A percentile compares a stretch with the other conserved stretches of the same genome.
These are phyloP conservation scores for Ajuga chamaepitys DNA, from an alignment of 257 asterid species.

Conservation along the genomic window DNA sequence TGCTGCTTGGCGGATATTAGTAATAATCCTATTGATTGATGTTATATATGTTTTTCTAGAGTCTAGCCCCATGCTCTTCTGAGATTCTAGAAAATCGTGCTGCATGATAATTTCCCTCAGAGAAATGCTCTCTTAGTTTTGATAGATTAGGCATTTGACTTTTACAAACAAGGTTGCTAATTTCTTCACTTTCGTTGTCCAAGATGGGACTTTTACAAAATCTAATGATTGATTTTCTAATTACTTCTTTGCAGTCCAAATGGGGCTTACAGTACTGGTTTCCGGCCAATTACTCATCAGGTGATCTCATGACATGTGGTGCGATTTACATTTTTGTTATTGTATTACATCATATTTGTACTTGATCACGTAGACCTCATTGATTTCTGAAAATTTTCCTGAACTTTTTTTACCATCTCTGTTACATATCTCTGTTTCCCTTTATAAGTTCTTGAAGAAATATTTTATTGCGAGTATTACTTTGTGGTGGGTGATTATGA, in stretches of 20 bases:
- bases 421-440: background rate
- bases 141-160: background rate
- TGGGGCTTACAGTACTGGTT: conserved; percentile 97
- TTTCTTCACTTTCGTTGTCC: no score
- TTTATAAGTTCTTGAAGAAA: conserved; percentile 2
- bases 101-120: background rate
- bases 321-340: conserved; percentile 7
- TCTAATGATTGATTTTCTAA: conserved; percentile 7
- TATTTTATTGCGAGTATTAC: background rate
- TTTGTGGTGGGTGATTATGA: conserved; percentile 2
- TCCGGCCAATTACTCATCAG: conserved; percentile 98
- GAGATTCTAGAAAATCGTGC: background rate
- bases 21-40: background rate
- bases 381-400: background rate
- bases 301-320: conserved; percentile 59
- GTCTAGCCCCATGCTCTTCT: conserved; percentile 6
- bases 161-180: no score
- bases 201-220: no score
- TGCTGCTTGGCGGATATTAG: background rate
- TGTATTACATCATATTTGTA: background rate
- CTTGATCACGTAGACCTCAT: background rate
- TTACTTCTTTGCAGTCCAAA: conserved; percentile 63
- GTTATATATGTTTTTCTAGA: conserved; percentile 1
- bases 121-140: background rate
- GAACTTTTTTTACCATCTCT: background rate